Conservation (phyloP, 2,329 filamentous ascomycete species). For the Polytolypa hystricis region DNA sequence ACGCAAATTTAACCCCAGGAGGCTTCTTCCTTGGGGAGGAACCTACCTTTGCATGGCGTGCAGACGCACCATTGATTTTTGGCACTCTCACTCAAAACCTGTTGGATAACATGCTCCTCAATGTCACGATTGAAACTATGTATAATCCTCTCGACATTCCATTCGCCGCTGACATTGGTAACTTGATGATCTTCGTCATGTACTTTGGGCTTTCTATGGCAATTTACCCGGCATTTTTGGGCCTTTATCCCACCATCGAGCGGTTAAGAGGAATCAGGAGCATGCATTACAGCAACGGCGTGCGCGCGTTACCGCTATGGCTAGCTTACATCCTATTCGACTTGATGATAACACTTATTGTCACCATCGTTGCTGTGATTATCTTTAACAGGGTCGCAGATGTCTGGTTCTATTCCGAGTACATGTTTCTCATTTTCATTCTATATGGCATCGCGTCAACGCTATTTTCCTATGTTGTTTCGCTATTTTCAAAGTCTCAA, state of each 20-base stretch:
- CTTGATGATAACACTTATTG: constrained; percentile 58
- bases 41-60: constrained; percentile 58
- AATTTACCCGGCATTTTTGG: constrained; percentile 75
- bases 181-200: too few species aligned
- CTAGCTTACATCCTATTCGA: constrained; percentile 73
- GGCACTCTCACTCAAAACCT: constrained; percentile 47
- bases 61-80: constrained; percentile 46
- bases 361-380: constrained; percentile 54
- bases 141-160: constrained; percentile 68
- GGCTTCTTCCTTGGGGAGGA: constrained; percentile 64
- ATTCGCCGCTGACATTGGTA: constrained; percentile 58
- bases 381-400: constrained; percentile 54
- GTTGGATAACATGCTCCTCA: constrained; percentile 54
- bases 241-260: constrained; percentile 80
- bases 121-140: constrained; percentile 57
- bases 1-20: constrained; percentile 60
- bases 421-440: constrained; percentile 69
- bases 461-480: constrained; percentile 68
- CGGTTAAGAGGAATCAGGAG: constrained; percentile 67
- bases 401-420: constrained; percentile 68
- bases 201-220: constrained; percentile 73
- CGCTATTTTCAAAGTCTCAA: constrained; percentile 67
- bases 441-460: constrained; percentile 72
- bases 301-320: constrained; percentile 73
- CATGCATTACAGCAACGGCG: constrained; percentile 84